Evolutionary conservation across 2,329 filamentous ascomycete species (phyloP).

Genomic region (Botrytis hyacinthi): DNA sequence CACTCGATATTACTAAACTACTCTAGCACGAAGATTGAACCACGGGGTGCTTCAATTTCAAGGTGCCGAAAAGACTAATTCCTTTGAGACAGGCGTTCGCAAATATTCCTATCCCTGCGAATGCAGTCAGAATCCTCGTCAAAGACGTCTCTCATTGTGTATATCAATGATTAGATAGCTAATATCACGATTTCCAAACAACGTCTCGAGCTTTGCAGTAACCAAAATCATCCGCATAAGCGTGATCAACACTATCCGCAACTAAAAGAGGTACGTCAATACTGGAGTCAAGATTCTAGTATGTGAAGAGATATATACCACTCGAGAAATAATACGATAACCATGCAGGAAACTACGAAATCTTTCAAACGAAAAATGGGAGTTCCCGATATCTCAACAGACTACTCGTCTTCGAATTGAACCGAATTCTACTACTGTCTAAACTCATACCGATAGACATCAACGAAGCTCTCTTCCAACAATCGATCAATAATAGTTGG

Average conservation of each 20-base stretch:
- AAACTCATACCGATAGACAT: background rate
- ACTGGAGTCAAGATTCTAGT: background rate
- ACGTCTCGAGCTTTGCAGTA: background rate
- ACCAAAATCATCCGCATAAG: background rate
- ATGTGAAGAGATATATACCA: background rate
- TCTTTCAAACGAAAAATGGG: background rate
- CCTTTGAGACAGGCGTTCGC: background rate
- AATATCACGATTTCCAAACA: background rate
- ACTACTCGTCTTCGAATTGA: background rate
- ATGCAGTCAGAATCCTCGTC: background rate
- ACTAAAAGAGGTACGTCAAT: background rate
- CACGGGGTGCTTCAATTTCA: background rate
- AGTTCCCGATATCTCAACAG: background rate
- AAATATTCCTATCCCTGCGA: background rate
- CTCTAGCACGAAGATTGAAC: background rate
- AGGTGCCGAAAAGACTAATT: background rate
- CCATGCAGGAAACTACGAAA: background rate
- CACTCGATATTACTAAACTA: background rate
- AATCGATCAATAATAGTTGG: accelerated
- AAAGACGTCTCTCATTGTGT: background rate
- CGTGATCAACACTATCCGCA: background rate
- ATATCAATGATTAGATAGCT: background rate
- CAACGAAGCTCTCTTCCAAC: background rate
- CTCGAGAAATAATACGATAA: background rate
- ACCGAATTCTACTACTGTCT: accelerated